Evolutionary conservation across 225 moss, liverwort and hornwort species (phyloP).

Genomic region (Takakia lepidozioides): DNA sequence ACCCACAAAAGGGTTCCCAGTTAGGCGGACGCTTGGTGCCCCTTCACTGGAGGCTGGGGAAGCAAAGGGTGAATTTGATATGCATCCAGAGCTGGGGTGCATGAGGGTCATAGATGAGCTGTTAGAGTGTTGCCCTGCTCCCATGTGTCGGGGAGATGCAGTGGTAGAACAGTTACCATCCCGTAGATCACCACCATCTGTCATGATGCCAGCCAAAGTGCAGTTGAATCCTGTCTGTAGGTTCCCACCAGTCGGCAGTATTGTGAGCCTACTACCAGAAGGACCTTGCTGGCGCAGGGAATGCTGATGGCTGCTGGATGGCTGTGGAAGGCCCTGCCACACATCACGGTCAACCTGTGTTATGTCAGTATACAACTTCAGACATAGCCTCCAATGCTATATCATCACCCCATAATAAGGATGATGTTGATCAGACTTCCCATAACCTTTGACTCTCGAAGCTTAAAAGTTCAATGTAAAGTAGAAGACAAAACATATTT

Average conservation of each 20-base stretch:
- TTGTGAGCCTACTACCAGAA: conserved; percentile 54
- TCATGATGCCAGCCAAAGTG: conserved; percentile 78
- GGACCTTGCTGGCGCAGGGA: conserved; percentile 67
- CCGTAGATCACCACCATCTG: conserved; percentile 68
- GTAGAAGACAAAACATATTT: no score
- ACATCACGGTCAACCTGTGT: conserved; percentile 2
- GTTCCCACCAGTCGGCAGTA: conserved; percentile 51
- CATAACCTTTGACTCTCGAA: no score
- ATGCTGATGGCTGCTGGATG: conserved; percentile 85
- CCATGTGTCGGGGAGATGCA: conserved; percentile 78
- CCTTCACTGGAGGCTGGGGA: conserved; percentile 97
- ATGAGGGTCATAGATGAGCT: conserved; percentile 99
- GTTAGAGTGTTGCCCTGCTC: conserved; percentile 79
- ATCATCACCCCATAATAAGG: no score
- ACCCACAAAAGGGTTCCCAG: conserved; percentile 61
- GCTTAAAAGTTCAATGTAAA: no score
- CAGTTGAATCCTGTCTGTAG: conserved; percentile 72
- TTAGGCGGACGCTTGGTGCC: conserved; percentile 63
- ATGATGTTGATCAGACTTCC: no score
- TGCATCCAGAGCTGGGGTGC: conserved; percentile 64
- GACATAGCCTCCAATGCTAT: no score
- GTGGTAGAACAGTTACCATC: conserved; percentile 99
- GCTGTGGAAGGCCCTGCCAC: conserved; percentile 68
- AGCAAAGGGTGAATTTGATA: conserved; percentile 64
- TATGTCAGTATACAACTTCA: background rate